Evolutionary conservation across 2,329 filamentous ascomycete species (phyloP).

Genomic region (Phialophora chinensis): DNA sequence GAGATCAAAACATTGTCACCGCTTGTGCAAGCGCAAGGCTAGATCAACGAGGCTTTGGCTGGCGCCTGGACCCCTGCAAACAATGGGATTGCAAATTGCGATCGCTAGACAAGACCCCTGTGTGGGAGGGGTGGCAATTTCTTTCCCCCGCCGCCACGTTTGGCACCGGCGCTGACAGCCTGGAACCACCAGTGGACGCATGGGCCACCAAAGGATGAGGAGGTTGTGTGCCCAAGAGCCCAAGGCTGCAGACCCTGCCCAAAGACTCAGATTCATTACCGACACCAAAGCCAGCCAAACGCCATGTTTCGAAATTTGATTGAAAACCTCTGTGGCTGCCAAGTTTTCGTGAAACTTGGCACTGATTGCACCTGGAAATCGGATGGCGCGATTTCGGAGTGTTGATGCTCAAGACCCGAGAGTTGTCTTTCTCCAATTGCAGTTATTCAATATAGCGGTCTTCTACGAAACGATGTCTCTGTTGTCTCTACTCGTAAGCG

Average conservation of each 20-base stretch:
- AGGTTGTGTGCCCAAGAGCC: neutral
- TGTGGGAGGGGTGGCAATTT: slow-evolving; percentile 18
- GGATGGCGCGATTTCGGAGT: neutral
- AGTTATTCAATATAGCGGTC: neutral
- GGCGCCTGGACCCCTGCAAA: slow-evolving; percentile 18
- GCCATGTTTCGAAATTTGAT: slow-evolving; percentile 18
- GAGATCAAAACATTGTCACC: neutral
- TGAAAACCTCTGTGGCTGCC: slow-evolving; percentile 2
- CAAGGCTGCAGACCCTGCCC: slow-evolving; percentile 15
- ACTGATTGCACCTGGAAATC: neutral
- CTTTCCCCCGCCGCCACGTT: slow-evolving; percentile 21
- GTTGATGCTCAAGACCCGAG: neutral
- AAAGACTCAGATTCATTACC: neutral
- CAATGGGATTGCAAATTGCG: slow-evolving; percentile 22
- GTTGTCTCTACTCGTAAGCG: neutral
- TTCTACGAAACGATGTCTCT: neutral
- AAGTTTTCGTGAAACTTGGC: neutral
- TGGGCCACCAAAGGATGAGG: slow-evolving; percentile 10
- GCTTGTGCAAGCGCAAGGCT: slow-evolving; percentile 9
- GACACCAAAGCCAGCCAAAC: slow-evolving; percentile 1
- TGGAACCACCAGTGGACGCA: slow-evolving; percentile 8
- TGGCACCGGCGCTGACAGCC: slow-evolving; percentile 18
- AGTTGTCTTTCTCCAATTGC: neutral
- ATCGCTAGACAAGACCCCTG: slow-evolving; percentile 15
- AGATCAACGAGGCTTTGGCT: slow-evolving; percentile 20